These are phyloP conservation scores for Parachaetomium inaequale DNA, from an alignment of 495 filamentous ascomycete genomes.

Conservation along the genomic window DNA sequence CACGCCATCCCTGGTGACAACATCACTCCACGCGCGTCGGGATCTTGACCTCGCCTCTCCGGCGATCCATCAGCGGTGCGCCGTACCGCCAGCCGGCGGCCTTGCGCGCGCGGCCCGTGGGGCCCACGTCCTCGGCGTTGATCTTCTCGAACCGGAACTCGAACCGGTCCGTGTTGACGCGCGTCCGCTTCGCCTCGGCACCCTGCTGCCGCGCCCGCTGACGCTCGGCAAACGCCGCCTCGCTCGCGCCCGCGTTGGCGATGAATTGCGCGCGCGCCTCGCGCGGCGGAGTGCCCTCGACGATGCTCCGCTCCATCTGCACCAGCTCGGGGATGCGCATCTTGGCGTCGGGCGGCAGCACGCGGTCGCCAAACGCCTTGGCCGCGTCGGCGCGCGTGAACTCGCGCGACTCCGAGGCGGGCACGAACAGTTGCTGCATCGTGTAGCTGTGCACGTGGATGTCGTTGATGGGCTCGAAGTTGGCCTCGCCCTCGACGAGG, in stretches of 20 bases:
- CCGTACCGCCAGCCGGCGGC: slow-evolving; percentile 62
- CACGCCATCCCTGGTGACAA: not conserved
- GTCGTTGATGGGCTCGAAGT: slow-evolving; percentile 88
- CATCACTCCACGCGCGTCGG: slow-evolving; percentile 40
- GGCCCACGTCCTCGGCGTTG: slow-evolving; percentile 46
- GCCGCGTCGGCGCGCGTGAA: slow-evolving; percentile 90
- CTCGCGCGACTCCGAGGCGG: slow-evolving; percentile 79
- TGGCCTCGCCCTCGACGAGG: slow-evolving; percentile 21
- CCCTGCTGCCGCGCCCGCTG: slow-evolving; percentile 41
- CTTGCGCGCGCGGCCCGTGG: slow-evolving; percentile 45
- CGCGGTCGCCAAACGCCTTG: slow-evolving; percentile 65
- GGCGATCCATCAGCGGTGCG: slow-evolving; percentile 47
- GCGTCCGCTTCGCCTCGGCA: slow-evolving; percentile 46
- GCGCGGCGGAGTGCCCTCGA: slow-evolving; percentile 10
- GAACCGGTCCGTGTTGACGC: slow-evolving; percentile 52
- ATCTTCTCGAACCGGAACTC: slow-evolving; percentile 76
- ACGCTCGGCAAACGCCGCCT: slow-evolving; percentile 33
- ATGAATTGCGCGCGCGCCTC: slow-evolving; percentile 39
- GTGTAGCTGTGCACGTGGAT: slow-evolving; percentile 78
- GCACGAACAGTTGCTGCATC: slow-evolving; percentile 80
- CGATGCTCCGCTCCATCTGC: slow-evolving; percentile 51
- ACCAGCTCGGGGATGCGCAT: slow-evolving; percentile 88
- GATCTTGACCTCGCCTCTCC: slow-evolving; percentile 45
- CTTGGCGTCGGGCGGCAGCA: slow-evolving; percentile 79
- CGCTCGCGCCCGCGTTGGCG: slow-evolving; percentile 32